Conservation (phyloP, 805 yeast genomes). For the Pichia scutulata region DNA sequence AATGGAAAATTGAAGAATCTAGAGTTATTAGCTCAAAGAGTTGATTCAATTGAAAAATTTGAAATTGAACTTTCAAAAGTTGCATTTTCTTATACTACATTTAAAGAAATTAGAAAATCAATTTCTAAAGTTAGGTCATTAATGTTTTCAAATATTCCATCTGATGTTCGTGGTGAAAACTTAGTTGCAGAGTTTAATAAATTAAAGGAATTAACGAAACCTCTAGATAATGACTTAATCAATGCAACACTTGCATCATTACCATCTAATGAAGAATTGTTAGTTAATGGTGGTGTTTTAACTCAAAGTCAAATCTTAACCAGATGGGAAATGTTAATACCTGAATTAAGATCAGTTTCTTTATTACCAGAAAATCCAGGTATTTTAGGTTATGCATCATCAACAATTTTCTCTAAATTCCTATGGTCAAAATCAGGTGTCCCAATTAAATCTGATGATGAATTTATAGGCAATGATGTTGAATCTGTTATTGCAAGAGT, state of each 20-base stretch:
- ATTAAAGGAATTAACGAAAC: slow-evolving; percentile 31
- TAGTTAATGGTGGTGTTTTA: slow-evolving; percentile 49
- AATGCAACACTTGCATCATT: slow-evolving; percentile 38
- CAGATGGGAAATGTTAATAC: slow-evolving; percentile 72
- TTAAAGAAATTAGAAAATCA: slow-evolving; percentile 37
- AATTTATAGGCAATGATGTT: slow-evolving; percentile 59
- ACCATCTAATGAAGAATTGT: slow-evolving; percentile 34
- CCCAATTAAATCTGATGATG: slow-evolving; percentile 36
- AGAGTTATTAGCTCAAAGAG: slow-evolving; percentile 46
- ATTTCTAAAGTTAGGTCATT: slow-evolving; percentile 36
- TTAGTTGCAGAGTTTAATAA: slow-evolving; percentile 36
- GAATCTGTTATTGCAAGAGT: slow-evolving; percentile 88
- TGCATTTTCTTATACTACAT: slow-evolving; percentile 32
- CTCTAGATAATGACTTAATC: slow-evolving; percentile 30
- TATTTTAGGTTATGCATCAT: slow-evolving; percentile 81
- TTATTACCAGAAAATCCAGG: slow-evolving; percentile 95
- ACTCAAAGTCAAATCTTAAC: slow-evolving; percentile 70
- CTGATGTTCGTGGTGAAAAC: slow-evolving; percentile 37
- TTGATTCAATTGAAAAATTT: slow-evolving; percentile 49
- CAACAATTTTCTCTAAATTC: slow-evolving; percentile 66
- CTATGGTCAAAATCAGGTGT: slow-evolving; percentile 73
- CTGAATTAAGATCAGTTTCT: slow-evolving; percentile 84
- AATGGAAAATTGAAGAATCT: slow-evolving; percentile 69
- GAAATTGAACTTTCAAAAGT: slow-evolving; percentile 36
- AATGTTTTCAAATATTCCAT: slow-evolving; percentile 30